Evolutionary conservation across 139 green algal genomes (phyloP), one percentile per base, ranked within the genome.

Genomic region (Mesotaenium endlicherianum): DNA sequence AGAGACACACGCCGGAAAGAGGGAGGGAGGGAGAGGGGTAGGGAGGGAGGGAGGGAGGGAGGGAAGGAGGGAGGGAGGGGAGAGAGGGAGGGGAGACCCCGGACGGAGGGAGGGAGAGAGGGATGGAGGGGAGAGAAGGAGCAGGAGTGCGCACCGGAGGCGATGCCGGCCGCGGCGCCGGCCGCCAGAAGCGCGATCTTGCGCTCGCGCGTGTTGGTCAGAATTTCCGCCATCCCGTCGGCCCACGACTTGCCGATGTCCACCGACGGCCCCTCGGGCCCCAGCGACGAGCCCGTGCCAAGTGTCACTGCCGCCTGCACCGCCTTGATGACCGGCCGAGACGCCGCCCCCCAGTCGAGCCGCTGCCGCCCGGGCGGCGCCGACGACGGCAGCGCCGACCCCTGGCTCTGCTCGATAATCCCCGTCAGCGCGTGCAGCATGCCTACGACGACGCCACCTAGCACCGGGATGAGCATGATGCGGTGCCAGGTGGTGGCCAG

Each of bases 231-330:
- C 71, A 87, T 59, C 81, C 16, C 84, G 82, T 58, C 87, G 30
- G 81, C 81, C 81, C 81, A 87, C 67, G 92, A 90, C 70, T 91
- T 91, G 1, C 95, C 95, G 38, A 98, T 94, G 78, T 98, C 95
- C 16, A 98, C 95, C 57, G 71, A 91, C 50, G 95, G 95, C 1
- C 94, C 95, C 83, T 98, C 95, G 0, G 95, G 95, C 0, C 95
- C 95, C 68, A 98, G 86, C 0, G 90, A 95, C 5, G 90, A 91
- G 4, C 95, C 95, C n/a, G 85, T 92, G 43, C 94, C 93, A 4
- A 97, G 86, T 0, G 92, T 96, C 64, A 97, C 87, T 11, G 92
- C 92, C 3, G 91, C 91, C 6, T 93, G 92, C 2, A 84, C 71
- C 31, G 87, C 50, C n/a, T 77, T 85, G 44, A 87, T 87, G 26